phyloP scores from a whole-genome alignment of 176 grass and related monocot species.

The Oryza punctata region DNA sequence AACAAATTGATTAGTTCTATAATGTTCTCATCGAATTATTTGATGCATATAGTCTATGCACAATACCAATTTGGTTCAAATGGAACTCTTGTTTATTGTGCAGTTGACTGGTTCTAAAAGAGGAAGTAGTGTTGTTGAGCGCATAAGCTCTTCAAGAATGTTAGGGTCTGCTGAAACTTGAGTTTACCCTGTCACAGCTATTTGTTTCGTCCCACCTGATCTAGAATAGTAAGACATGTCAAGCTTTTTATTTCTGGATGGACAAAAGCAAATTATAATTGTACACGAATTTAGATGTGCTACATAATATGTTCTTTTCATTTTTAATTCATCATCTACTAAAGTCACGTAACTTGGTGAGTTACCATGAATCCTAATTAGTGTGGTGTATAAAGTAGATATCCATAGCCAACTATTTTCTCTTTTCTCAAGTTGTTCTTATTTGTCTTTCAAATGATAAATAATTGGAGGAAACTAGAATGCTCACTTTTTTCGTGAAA shows the following conservation, averaged over 20 bases:
- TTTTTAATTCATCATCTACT: neutral
- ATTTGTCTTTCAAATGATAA: neutral
- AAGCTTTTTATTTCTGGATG: slow-evolving; percentile 15
- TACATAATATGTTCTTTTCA: slow-evolving; percentile 10
- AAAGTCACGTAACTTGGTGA: neutral
- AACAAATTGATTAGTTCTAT: neutral
- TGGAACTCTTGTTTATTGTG: slow-evolving; percentile 17
- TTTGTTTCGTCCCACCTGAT: slow-evolving; percentile 9
- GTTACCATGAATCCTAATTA: neutral
- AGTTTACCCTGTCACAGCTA: neutral
- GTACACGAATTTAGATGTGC: neutral
- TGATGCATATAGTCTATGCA: neutral
- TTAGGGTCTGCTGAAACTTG: slow-evolving; percentile 12
- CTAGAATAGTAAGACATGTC: neutral
- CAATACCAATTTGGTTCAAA: neutral
- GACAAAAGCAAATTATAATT: neutral
- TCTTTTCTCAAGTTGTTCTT: neutral
- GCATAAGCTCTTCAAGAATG: neutral
- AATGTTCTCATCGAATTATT: neutral
- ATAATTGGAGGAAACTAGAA: neutral
- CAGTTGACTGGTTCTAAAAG: neutral
- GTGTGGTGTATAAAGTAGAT: slow-evolving; percentile 9
- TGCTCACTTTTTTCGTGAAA: neutral
- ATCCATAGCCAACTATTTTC: neutral
- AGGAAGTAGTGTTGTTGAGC: neutral